Base-by-base conservation (phyloP, 106 monocot species). In the Apostasia ramifera region DNA sequence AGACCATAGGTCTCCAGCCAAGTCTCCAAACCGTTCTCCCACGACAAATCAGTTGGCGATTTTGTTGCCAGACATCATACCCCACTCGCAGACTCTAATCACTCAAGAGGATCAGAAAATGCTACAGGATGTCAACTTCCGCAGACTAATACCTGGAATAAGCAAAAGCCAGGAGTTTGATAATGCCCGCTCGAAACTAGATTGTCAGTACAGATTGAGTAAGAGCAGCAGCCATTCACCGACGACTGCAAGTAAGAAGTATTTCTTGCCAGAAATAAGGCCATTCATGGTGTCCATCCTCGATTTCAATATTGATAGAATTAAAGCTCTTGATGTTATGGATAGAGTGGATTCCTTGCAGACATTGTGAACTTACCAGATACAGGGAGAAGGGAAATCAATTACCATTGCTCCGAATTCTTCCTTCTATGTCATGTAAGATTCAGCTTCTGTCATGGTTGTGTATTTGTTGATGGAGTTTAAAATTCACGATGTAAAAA, bases 81-180 rank as follows among this genome's bases (percentile, higher is more conserved):
- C 74, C 2, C 74, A 40, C 62, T 53, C 65, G 10, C 73, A 75
- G 26, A 67, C 86, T 8, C 43, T 71, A 4, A 83, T 93, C 43
- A 93, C 85, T 39, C 75, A 80, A 47, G 98, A 99, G 76, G 98
- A 99, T 46, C 80, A 72, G 70, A 87, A 99, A 53, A 99, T 99
- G 98, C 74, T 98, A 55, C 62, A 58, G 12, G 82, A 69, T 7
- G 82, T 93, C 62, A 86, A 76, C 39, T 85, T 66, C 43, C 68
- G 83, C 42, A 90, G 80, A 68, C 54, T 88, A 57, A 83, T 83
- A 1, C 98, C 93, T 8, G 93, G 93, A 59, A 87, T 99, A 71
- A 99, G 93, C 78, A 99, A 83, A 71, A 99, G 98, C 62, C 98
- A 93, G 74, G 98, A 99, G 68, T 93, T 99, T 44, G 80, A 77